Evolutionary conservation across 352 stramenopile species (phyloP).

Genomic region (Pythium scleroteichum): DNA sequence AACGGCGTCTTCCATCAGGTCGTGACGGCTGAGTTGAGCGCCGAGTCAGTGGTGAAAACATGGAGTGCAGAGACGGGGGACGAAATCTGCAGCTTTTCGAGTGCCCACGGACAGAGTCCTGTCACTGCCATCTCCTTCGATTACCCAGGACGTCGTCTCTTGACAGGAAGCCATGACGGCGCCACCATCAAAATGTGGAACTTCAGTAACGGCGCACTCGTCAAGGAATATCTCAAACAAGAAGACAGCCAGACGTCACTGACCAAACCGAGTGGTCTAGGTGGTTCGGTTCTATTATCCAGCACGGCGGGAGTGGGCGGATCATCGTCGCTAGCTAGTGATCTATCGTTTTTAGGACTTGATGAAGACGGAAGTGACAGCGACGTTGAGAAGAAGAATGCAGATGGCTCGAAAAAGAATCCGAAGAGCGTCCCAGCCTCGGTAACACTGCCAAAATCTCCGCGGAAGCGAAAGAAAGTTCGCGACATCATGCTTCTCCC

Average conservation of each 20-base stretch:
- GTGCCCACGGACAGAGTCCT: slow-evolving; percentile 60
- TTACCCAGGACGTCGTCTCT: slow-evolving; percentile 64
- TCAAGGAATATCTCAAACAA: slow-evolving; percentile 84
- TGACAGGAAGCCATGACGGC: slow-evolving; percentile 83
- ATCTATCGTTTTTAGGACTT: slow-evolving; percentile 25
- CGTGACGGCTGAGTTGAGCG: slow-evolving; percentile 73
- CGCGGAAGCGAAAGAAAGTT: slow-evolving; percentile 38
- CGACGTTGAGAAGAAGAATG: not conserved
- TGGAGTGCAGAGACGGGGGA: slow-evolving; percentile 86
- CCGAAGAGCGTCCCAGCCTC: slow-evolving; percentile 6
- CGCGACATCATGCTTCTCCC: slow-evolving; percentile 67
- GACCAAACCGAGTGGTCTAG: not conserved
- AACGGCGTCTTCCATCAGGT: slow-evolving; percentile 86
- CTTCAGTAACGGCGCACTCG: slow-evolving; percentile 84
- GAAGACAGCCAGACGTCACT: slow-evolving; percentile 21
- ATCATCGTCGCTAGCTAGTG: slow-evolving; percentile 11
- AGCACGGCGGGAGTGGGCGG: not conserved
- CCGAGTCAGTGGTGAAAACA: slow-evolving; percentile 77
- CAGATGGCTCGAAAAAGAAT: not conserved
- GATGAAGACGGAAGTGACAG: slow-evolving; percentile 7
- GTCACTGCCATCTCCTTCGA: slow-evolving; percentile 87
- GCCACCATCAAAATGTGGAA: slow-evolving; percentile 88
- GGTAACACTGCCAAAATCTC: slow-evolving; percentile 8
- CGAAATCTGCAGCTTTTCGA: slow-evolving; percentile 79
- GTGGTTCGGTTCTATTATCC: not conserved